Evolutionary conservation across 2,329 filamentous ascomycete species (phyloP), one percentile per base, ranked within the genome.

Genomic region (Xylaria sp.): DNA sequence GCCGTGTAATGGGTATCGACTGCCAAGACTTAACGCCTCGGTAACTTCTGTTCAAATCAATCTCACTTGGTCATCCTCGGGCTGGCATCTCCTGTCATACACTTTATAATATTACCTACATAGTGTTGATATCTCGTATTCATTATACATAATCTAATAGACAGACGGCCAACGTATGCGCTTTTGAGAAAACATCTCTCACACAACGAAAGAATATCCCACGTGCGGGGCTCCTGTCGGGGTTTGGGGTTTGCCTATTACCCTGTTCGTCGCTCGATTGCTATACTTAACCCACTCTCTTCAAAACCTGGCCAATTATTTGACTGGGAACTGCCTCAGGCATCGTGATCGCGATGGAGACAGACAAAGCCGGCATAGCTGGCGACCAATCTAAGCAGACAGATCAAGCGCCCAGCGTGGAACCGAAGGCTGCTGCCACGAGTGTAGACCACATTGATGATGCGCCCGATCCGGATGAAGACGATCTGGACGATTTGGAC

Each of bases 381-480:
- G 59, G 67, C 65, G 66, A 71, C 9, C 48, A 68, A 23, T 49
- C 72, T 40, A 69, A 68, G 40, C 67, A 70, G 26, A 49, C 69
- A 26, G 66, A 70, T 54, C 58, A 36, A 10, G 53, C 71, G 36
- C 61, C 70, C 33, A 74, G 70, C 64, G 49, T 71, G 33, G 78
- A 76, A 60, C 70, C 70, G 40, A 74, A 71, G n/a, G 72, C 72
- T 11, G 72, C 72, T 11, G 69, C 72, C 9, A 73, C 71, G 20
- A 68, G 72, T 53, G 71, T 74, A 6, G 74, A 74, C 17, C 78
- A 77, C 17, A 74, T 79, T 26, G 87, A 86, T 26, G 87, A 92
- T 73, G 89, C 92, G 17, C 91, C 94, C 23, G 95, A 97, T 76
- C 95, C 94, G 6, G 95, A 98, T 73, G 94, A 97, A 80, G 96